Conservation (phyloP, 495 filamentous ascomycete species). For the Chaetomium fimeti region DNA sequence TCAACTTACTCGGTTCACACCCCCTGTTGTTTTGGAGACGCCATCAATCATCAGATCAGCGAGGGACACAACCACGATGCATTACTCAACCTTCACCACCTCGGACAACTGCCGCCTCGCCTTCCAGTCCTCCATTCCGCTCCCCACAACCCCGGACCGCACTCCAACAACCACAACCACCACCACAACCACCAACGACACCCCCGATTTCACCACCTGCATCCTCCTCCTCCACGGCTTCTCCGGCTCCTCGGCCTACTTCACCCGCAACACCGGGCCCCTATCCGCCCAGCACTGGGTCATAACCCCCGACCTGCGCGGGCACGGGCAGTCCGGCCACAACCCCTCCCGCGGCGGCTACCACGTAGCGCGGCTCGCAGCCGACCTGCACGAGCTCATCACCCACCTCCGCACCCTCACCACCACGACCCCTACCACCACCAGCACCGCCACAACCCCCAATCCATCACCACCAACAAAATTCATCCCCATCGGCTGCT, state of each 20-base stretch:
- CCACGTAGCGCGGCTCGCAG: slow-evolving; percentile 47
- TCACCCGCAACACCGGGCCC: slow-evolving; percentile 39
- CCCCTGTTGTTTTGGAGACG: too few relatives aligned
- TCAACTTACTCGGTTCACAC: too few relatives aligned
- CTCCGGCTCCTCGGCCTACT: slow-evolving; percentile 46
- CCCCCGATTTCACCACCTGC: slow-evolving; percentile 21
- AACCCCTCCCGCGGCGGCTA: slow-evolving; percentile 36
- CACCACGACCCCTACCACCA: slow-evolving; percentile 8
- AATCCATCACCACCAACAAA: neutral
- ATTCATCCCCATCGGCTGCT: slow-evolving; percentile 41
- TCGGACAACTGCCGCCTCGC: slow-evolving; percentile 38
- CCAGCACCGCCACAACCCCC: slow-evolving; percentile 42
- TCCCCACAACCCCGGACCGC: neutral
- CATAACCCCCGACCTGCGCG: slow-evolving; percentile 46
- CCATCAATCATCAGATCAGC: too few relatives aligned
- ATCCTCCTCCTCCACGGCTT: slow-evolving; percentile 49
- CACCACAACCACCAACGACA: neutral
- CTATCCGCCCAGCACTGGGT: slow-evolving; percentile 36
- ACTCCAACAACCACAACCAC: neutral
- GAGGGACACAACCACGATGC: slow-evolving; percentile 25
- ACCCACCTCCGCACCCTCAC: slow-evolving; percentile 11
- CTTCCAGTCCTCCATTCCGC: slow-evolving; percentile 33
- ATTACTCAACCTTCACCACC: slow-evolving; percentile 30
- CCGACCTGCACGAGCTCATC: slow-evolving; percentile 42
- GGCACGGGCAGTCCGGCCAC: slow-evolving; percentile 42